phyloP scores from a whole-genome alignment of 1,139 yeast genomes.

The Candida albicans region DNA sequence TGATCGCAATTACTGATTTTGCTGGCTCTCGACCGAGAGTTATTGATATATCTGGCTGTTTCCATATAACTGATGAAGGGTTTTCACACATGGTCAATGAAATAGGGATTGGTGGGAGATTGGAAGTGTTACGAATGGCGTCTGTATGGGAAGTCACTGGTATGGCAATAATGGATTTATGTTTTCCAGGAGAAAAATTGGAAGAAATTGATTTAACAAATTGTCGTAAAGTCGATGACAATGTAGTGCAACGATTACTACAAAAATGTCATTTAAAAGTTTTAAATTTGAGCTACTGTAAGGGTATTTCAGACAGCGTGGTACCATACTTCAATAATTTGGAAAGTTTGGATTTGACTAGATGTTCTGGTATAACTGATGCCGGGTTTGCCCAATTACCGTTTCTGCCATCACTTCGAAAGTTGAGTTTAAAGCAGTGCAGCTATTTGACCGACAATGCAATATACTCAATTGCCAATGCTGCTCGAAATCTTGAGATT shows the following conservation, averaged over 20 bases:
- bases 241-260: slow-evolving; percentile 63
- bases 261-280: slow-evolving; percentile 53
- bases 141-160: slow-evolving; percentile 79
- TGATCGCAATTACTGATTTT: slow-evolving; percentile 61
- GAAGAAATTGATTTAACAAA: slow-evolving; percentile 66
- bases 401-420: slow-evolving; percentile 50
- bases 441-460: slow-evolving; percentile 70
- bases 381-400: slow-evolving; percentile 66
- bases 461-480: slow-evolving; percentile 58
- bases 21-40: slow-evolving; percentile 65
- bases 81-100: slow-evolving; percentile 70
- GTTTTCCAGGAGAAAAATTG: slow-evolving; percentile 61
- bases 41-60: slow-evolving; percentile 70
- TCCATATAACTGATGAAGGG: slow-evolving; percentile 74
- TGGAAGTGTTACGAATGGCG: slow-evolving; percentile 56
- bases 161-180: slow-evolving; percentile 76
- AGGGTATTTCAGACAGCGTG: slow-evolving; percentile 65
- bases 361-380: slow-evolving; percentile 79
- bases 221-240: slow-evolving; percentile 72
- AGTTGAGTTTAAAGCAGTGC: slow-evolving; percentile 64
- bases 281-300: slow-evolving; percentile 67
- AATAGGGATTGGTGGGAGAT: slow-evolving; percentile 63
- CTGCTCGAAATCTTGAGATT: slow-evolving; percentile 56
- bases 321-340: slow-evolving; percentile 62
- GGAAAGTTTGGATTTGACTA: slow-evolving; percentile 59